A percentile compares a stretch with the other conserved stretches of the same genome.
Conservation (phyloP, 2,329 filamentous ascomycete genomes). For the Sporothrix brasiliensis region DNA sequence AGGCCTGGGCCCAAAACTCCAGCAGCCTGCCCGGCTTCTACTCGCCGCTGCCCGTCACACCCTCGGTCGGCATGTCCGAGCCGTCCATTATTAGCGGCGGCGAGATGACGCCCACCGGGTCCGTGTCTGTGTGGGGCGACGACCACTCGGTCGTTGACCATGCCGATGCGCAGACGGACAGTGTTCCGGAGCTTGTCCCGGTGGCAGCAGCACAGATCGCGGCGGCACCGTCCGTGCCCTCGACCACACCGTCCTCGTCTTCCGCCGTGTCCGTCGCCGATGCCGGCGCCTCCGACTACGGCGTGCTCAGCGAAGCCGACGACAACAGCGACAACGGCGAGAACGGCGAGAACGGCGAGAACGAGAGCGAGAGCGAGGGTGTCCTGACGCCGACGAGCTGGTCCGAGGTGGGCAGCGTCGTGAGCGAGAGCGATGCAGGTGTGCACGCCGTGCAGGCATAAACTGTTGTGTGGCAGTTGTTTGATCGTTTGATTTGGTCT, state of each 20-base stretch:
- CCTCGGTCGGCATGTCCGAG: constrained; percentile 55
- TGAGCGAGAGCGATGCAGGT: constrained; percentile 59
- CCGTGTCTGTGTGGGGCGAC: constrained; percentile 51
- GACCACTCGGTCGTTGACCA: constrained; percentile 39
- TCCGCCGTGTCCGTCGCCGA: constrained; percentile 35
- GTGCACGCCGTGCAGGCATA: constrained; percentile 31
- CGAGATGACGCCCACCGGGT: constrained; percentile 62
- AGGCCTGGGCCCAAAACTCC: constrained; percentile 64
- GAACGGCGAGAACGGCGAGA: constrained; percentile 42
- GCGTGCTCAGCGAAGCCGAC: constrained; percentile 63
- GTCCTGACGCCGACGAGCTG: constrained; percentile 64
- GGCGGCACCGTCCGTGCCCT: background rate
- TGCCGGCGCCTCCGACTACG: constrained; percentile 44
- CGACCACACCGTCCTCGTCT: background rate
- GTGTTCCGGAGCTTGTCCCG: background rate
- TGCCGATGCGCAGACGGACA: background rate
- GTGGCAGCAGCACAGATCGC: background rate
- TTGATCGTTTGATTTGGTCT: background rate
- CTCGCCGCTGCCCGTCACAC: constrained; percentile 61
- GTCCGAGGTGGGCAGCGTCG: constrained; percentile 66
- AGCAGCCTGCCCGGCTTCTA: constrained; percentile 55
- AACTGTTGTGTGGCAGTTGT: background rate
- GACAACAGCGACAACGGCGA: constrained; percentile 26
- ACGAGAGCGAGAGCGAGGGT: constrained; percentile 61
- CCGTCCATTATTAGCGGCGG: constrained; percentile 53